phyloP scores from a whole-genome alignment of 169 alveolate genomes.

The Babesia ovis region DNA sequence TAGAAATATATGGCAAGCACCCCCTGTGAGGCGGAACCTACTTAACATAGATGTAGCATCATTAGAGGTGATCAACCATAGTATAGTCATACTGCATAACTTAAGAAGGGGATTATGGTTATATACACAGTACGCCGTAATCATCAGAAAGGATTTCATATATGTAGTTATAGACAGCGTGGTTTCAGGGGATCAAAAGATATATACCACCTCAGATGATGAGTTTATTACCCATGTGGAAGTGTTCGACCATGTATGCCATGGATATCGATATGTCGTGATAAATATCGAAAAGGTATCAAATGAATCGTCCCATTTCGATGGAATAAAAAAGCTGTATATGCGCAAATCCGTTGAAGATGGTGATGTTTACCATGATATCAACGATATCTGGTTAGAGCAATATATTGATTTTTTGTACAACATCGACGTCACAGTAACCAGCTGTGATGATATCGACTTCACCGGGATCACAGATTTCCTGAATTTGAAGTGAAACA shows the following conservation, averaged over 20 bases:
- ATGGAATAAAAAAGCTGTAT: background rate
- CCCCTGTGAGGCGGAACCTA: background rate
- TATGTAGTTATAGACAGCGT: background rate
- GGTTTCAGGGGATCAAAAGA: background rate
- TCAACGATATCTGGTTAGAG: slow-evolving; percentile 1
- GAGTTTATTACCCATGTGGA: slow-evolving; percentile 7
- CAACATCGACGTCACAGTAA: background rate
- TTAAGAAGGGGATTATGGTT: slow-evolving; percentile 1
- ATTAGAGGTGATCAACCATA: background rate
- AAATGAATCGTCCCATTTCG: background rate
- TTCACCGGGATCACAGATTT: background rate
- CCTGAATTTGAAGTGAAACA: too few relatives aligned
- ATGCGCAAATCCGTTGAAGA: background rate
- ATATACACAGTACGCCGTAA: slow-evolving; percentile 7
- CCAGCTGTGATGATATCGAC: background rate
- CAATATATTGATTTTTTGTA: background rate
- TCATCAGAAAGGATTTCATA: background rate
- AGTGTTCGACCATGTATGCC: background rate
- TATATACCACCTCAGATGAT: background rate
- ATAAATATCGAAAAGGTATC: background rate
- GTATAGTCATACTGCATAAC: background rate
- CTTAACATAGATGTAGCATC: background rate
- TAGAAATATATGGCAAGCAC: background rate
- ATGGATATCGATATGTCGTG: slow-evolving; percentile 1
- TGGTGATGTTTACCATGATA: background rate